Evolutionary conservation across 805 yeast genomes (phyloP).

Genomic region (Candida silvatica): DNA sequence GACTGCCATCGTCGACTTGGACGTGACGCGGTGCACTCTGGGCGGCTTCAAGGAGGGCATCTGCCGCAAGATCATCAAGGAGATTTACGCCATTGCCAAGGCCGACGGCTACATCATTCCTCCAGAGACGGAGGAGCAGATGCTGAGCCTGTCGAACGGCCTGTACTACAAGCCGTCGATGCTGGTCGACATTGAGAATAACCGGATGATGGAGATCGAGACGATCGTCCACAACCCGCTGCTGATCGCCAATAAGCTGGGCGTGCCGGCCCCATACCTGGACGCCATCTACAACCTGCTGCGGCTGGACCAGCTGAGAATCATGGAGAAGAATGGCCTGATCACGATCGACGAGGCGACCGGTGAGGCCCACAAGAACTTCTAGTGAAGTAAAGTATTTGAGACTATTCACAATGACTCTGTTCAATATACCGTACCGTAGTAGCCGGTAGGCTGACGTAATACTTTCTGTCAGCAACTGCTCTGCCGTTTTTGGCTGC

Average conservation of each 20-base stretch:
- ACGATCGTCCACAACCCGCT: constrained; percentile 32
- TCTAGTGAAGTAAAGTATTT: background rate
- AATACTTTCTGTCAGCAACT: no score
- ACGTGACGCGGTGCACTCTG: constrained; percentile 24
- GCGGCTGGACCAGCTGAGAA: constrained; percentile 48
- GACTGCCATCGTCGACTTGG: constrained; percentile 28
- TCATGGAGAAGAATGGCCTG: constrained; percentile 46
- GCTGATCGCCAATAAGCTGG: constrained; percentile 28
- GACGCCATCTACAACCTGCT: constrained; percentile 47
- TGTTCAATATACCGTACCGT: background rate
- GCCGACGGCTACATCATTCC: constrained; percentile 35
- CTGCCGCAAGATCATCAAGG: constrained; percentile 33
- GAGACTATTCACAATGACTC: background rate
- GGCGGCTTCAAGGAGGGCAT: constrained; percentile 16
- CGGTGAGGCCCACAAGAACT: constrained; percentile 1
- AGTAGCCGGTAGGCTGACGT: no score
- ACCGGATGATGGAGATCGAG: constrained; percentile 32
- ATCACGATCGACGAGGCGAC: constrained; percentile 22
- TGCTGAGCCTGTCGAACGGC: constrained; percentile 28
- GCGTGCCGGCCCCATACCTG: constrained; percentile 46
- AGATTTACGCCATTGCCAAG: constrained; percentile 34
- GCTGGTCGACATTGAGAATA: constrained; percentile 32
- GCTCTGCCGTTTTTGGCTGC: no score
- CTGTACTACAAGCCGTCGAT: constrained; percentile 35
- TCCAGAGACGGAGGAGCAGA: constrained; percentile 23